phyloP scores from a whole-genome alignment of 2,329 filamentous ascomycete species.

The Didymella segeticola region DNA sequence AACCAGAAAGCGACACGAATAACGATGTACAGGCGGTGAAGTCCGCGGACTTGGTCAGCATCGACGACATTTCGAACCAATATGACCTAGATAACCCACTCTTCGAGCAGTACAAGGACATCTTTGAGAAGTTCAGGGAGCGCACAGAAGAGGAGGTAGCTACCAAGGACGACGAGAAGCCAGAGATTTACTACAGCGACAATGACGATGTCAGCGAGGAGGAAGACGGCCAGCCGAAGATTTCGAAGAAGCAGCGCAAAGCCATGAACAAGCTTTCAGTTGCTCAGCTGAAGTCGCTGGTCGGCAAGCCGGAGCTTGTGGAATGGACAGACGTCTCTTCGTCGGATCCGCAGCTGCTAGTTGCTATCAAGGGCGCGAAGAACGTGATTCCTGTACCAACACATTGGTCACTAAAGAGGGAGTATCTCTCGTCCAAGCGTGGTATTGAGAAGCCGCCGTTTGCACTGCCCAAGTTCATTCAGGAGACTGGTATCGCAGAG shows the following conservation, averaged over 20 bases:
- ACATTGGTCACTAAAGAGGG: conserved; percentile 95
- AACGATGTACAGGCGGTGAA: conserved; percentile 51
- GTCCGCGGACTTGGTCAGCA: conserved; percentile 50
- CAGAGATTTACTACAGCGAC: conserved; percentile 82
- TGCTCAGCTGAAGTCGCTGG: conserved; percentile 91
- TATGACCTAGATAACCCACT: conserved; percentile 75
- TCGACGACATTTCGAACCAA: conserved; percentile 52
- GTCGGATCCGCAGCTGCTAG: conserved; percentile 83
- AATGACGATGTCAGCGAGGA: conserved; percentile 87
- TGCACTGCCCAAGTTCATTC: conserved; percentile 91
- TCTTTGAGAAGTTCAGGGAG: conserved; percentile 76
- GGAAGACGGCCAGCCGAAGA: conserved; percentile 70
- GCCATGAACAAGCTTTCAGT: conserved; percentile 90
- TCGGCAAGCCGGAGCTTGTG: conserved; percentile 89
- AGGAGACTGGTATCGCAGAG: conserved; percentile 95
- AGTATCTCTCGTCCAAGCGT: conserved; percentile 95
- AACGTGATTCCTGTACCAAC: conserved; percentile 94
- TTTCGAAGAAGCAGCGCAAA: conserved; percentile 96
- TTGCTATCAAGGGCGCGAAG: conserved; percentile 92
- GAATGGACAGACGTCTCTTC: conserved; percentile 98
- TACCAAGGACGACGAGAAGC: conserved; percentile 67
- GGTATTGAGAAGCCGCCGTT: conserved; percentile 97
- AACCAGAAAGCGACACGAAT: conserved; percentile 42
- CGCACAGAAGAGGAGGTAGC: conserved; percentile 66
- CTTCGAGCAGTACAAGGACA: conserved; percentile 81